Percentiles rank a stretch among this genome's conserved stretches.
phyloP scores from a whole-genome alignment of 1,284 basidiomycete genomes.

The Naganishia albida region DNA sequence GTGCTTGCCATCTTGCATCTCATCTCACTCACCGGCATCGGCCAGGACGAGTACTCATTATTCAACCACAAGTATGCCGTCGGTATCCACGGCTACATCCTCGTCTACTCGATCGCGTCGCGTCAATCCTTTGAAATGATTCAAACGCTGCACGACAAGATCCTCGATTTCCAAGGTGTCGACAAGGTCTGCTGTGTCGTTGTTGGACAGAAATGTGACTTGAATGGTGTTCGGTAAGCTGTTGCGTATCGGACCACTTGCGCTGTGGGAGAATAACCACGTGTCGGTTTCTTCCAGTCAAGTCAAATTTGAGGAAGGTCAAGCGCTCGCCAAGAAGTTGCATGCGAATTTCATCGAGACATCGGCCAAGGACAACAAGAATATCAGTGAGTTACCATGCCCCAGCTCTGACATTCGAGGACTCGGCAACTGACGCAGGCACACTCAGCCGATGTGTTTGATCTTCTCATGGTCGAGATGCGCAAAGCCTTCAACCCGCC shows the following conservation, averaged over 20 bases:
- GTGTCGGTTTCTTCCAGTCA: constrained; percentile 60
- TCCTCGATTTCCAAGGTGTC: constrained; percentile 88
- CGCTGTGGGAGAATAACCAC: constrained; percentile 32
- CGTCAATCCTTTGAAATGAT: constrained; percentile 95
- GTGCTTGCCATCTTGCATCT: background rate
- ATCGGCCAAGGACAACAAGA: constrained; percentile 83
- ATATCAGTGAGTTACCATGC: constrained; percentile 68
- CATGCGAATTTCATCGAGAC: constrained; percentile 83
- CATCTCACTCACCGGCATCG: constrained; percentile 15
- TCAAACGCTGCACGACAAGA: constrained; percentile 94
- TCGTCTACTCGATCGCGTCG: constrained; percentile 93
- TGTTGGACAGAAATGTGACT: constrained; percentile 91
- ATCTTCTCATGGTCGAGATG: constrained; percentile 82
- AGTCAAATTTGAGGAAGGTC: constrained; percentile 72
- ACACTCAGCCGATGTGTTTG: constrained; percentile 81
- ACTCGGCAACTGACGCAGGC: no score
- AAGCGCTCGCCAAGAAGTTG: constrained; percentile 71
- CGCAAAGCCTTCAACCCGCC: constrained; percentile 53
- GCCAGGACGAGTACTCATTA: constrained; percentile 82
- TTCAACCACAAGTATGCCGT: constrained; percentile 78
- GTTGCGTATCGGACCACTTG: background rate
- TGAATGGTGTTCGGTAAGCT: constrained; percentile 66
- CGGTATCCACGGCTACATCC: constrained; percentile 79
- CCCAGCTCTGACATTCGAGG: no score
- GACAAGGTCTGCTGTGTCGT: constrained; percentile 91